Evolutionary conservation across 495 filamentous ascomycete genomes (phyloP), one percentile per base, ranked within the genome.

Genomic region (Halenospora varia): DNA sequence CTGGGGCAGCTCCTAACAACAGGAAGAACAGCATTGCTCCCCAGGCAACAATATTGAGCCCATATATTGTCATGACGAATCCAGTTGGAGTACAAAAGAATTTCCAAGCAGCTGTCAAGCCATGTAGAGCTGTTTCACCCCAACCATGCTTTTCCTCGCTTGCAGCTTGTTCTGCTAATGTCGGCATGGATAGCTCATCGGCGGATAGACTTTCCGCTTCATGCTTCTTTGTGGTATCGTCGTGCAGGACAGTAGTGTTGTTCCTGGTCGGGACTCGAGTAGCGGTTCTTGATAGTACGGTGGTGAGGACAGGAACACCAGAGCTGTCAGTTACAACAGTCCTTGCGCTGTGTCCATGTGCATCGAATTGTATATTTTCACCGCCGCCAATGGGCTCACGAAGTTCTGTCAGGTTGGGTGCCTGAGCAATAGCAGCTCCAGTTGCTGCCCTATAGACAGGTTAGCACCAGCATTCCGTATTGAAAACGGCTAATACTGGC

Each of bases 11-110:
- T 62, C 86, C 84, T 69, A 78, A 81, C 53, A 94, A 77, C 13
- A 95, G 79, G 20, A 95, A 76, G 74, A 95, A 92, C 13, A 95
- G 75, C 90, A 95, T 93, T 29, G 84, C 88, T 49, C 90, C 90
- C 89, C 90, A 95, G 10, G 89, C 90, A 4, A 94, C 75, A 1
- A 93, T 78, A 52, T 88, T 89, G 25, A 93, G 80, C 19, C 84
- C 83, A 72, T 95, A 94, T 46, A 94, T 69, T 2, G 83, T 85
- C 50, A 90, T 75, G 61, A 89, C 74, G 69, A 90, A 87, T 11
- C 90, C 89, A 57, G 81, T 71, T 0, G 86, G 86, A 0, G 88
- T 90, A 68, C 81, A 73, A 60, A 83, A 79, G 61, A 80, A 80
- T 48, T 72, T 73, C 69, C 81, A 72, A 45, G 74, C 77, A 10